Evolutionary conservation across 2,329 filamentous ascomycete genomes (phyloP), one percentile per base, ranked within the genome.

Genomic region (Aphanocladium album): DNA sequence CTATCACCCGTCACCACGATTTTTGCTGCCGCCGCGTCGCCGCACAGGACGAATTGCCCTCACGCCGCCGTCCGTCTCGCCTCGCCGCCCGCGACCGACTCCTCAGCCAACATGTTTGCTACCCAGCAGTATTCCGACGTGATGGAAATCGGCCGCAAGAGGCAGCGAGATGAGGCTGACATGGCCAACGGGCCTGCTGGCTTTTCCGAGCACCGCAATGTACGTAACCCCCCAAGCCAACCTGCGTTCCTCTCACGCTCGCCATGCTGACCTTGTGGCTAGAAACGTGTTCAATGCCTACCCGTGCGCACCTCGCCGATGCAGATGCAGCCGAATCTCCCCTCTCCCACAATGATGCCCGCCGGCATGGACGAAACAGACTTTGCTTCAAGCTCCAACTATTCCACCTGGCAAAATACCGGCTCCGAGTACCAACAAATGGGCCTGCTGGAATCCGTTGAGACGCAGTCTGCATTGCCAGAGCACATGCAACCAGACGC

Each of bases 281-380:
- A 84, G 81, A 84, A 84, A 79, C 80, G 82, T 43, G 63, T 83
- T 17, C 81, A 83, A 60, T 78, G 79, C 49, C 76, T 84, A 5
- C 81, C 81, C 14, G 69, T 83, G 16, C 77, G 80, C 61, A 77
- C 75, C 11, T 79, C 79, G 33, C 78, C 79, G 46, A 70, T 69
- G 41, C 64, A 61, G 23, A 62, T 67, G 45, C 68, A 71, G 56
- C 70, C 71, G 56, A 69, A 68, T 64, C 67, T 68, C 35, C 65
- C 70, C 17, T 64, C 68, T 16, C 67, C 71, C 49, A 72, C 72
- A 19, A 72, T 77, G 57, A 77, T 75, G 17, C 74, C 77, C 16
- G 69, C 75, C 43, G 74, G 76, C 66, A 74, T 72, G 53, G 74
- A 75, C 57, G 70, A 72, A 9, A 76, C 79, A 66, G 75, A 77